Base-by-base conservation (phyloP, 2,329 filamentous ascomycete genomes). In the Penicillium brasilianum region DNA sequence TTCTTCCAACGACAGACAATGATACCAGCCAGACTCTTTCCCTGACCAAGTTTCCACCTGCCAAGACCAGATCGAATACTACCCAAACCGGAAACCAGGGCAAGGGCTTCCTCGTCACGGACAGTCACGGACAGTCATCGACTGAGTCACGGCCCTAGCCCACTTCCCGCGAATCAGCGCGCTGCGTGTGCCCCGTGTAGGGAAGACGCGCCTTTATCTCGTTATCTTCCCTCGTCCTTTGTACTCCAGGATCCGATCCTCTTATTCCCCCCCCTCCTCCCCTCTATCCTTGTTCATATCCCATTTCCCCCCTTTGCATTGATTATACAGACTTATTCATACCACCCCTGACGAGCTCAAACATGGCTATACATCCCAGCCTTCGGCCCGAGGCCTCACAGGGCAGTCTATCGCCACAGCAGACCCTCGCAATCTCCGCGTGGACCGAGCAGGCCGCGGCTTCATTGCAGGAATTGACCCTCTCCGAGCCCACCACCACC, bases 401-500 rank as follows among this genome's bases (percentile, higher is more conserved):
- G 59, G 71, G 69, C 34, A 65, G 55, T 50, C 67, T 77, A 56
- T 76, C 76, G 20, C 71, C 72, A 10, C 73, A 77, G 57, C 76
- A 77, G 61, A 76, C 80, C 55, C 79, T 86, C 57, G 85, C 89
- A 63, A 87, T 91, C 61, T 88, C 89, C 63, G 83, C 87, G 36
- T 91, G 89, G 89, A 88, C 88, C 14, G 78, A 80, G 62, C 76
- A 80, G 64, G 77, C 78, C 30, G 68, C 76, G 44, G 71, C 76
- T 37, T 76, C 78, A 30, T 63, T 81, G 43, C 71, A 74, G 57
- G 70, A 71, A 18, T 58, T 80, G 58, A 70, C 72, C 46, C 64
- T 79, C 7, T 73, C 73, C 9, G 74, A 76, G 22, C 57, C 69
- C 3, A 64, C 59, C 22, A 60, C 65, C 2, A 56, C 58, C 25